phyloP scores from a whole-genome alignment of 208 protist genomes.

The Crithidia expoeki region DNA sequence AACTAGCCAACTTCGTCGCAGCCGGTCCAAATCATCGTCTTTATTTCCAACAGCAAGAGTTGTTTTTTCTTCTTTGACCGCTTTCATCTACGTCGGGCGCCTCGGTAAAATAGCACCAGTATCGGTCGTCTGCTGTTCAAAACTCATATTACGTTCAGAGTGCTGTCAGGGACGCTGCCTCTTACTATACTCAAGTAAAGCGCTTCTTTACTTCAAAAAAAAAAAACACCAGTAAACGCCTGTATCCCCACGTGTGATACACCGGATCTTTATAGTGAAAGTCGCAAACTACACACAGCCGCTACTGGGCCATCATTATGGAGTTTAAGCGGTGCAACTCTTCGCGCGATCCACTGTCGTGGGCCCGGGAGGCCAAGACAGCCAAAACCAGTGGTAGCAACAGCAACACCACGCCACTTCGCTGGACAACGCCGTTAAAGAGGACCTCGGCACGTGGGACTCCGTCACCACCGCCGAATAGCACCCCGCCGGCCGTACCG shows the following conservation, averaged over 20 bases:
- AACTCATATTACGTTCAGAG: too few species aligned
- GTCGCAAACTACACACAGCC: constrained; percentile 22
- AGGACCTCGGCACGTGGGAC: constrained; percentile 23
- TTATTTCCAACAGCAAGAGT: neutral
- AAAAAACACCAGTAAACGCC: neutral
- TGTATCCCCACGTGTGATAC: too few species aligned
- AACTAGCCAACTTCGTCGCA: too few species aligned
- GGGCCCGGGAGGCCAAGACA: constrained; percentile 18
- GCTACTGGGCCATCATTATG: constrained; percentile 28
- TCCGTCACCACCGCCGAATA: neutral
- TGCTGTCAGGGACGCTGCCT: too few species aligned
- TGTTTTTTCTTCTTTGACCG: too few species aligned
- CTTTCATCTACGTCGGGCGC: too few species aligned
- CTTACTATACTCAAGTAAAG: too few species aligned
- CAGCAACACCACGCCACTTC: constrained; percentile 30
- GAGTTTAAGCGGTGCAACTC: constrained; percentile 80
- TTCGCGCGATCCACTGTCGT: constrained; percentile 44
- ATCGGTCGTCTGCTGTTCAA: too few species aligned
- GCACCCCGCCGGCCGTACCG: constrained; percentile 8
- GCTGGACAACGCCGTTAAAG: constrained; percentile 30
- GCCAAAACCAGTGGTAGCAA: constrained; percentile 12
- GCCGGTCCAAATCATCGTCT: too few species aligned
- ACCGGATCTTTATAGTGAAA: too few species aligned
- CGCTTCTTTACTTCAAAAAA: too few species aligned
- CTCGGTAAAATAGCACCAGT: too few species aligned